Evolutionary conservation across 1,284 basidiomycete genomes (phyloP).

Genomic region (Leccinum variabile): DNA sequence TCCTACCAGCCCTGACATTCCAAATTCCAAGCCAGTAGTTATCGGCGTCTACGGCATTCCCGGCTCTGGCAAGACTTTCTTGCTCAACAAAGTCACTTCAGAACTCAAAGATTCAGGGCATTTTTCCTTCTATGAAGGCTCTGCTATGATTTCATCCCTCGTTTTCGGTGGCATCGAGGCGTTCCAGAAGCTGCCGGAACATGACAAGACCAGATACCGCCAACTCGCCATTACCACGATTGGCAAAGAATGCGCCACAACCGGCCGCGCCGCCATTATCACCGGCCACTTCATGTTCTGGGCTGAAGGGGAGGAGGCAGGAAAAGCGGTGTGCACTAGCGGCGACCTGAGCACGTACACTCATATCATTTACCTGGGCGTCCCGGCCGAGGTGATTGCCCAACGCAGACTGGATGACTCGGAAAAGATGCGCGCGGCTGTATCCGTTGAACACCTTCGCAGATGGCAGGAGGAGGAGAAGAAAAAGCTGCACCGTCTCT

Average conservation of each 20-base stretch:
- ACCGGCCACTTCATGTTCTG: conserved; percentile 14
- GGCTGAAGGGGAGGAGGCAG: conserved; percentile 14
- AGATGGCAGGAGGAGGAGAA: conserved; percentile 16
- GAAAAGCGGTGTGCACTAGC: conserved; percentile 12
- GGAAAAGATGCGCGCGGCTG: conserved; percentile 8
- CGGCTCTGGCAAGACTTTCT: conserved; percentile 14
- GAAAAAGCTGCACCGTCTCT: conserved; percentile 13
- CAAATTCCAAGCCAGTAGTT: conserved; percentile 12
- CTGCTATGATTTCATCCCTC: conserved; percentile 15
- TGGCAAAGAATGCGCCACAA: conserved; percentile 8
- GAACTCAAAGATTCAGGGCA: conserved; percentile 11
- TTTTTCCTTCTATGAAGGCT: conserved; percentile 15
- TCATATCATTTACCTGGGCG: conserved; percentile 11
- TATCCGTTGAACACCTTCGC: conserved; percentile 12
- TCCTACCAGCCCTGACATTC: conserved; percentile 6
- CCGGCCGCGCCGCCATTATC: conserved; percentile 9
- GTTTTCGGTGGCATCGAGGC: conserved; percentile 10
- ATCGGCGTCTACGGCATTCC: conserved; percentile 14
- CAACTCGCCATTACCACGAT: conserved; percentile 14
- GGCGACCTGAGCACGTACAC: conserved; percentile 14
- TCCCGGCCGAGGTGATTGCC: conserved; percentile 11
- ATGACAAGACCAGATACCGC: conserved; percentile 14
- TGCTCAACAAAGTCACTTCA: conserved; percentile 12
- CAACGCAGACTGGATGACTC: conserved; percentile 11
- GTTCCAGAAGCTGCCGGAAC: conserved; percentile 14